Evolutionary conservation across 179 eudicot species (phyloP).

Genomic region (Heliamphora pulchella): DNA sequence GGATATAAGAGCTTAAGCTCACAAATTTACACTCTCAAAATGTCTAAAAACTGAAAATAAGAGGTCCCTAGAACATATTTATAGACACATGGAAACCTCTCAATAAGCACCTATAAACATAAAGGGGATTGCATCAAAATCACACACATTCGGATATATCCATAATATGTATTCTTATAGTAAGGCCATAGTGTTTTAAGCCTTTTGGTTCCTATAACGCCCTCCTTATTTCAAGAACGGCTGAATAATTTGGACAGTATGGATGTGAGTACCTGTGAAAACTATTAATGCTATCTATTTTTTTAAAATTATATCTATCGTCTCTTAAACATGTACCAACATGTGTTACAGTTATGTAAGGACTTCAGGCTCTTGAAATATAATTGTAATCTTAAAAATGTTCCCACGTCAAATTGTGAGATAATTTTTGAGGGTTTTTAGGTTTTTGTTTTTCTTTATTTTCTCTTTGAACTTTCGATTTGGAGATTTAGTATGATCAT

Average conservation of each 20-base stretch:
- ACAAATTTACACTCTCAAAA: no score
- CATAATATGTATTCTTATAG: no score
- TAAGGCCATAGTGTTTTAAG: neutral
- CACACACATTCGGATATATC: no score
- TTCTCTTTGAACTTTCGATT: no score
- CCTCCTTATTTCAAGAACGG: neutral
- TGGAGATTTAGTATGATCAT: no score
- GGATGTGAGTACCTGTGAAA: neutral
- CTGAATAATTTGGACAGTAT: neutral
- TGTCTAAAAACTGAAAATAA: no score
- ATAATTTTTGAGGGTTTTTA: neutral
- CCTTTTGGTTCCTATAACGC: constrained; percentile 5
- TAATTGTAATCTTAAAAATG: neutral
- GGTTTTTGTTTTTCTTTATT: no score
- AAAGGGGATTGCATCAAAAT: no score
- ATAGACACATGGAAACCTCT: no score
- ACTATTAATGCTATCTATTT: neutral
- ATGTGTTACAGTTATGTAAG: neutral
- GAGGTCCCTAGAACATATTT: no score
- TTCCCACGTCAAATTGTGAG: neutral
- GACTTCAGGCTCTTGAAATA: neutral
- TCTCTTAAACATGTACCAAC: neutral
- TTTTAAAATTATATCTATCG: neutral
- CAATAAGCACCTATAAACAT: no score
- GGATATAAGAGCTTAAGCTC: no score